These are phyloP conservation scores for Tylopilus cervinicoccineus DNA, from an alignment of 768 basidiomycete genomes.

Conservation along the genomic window DNA sequence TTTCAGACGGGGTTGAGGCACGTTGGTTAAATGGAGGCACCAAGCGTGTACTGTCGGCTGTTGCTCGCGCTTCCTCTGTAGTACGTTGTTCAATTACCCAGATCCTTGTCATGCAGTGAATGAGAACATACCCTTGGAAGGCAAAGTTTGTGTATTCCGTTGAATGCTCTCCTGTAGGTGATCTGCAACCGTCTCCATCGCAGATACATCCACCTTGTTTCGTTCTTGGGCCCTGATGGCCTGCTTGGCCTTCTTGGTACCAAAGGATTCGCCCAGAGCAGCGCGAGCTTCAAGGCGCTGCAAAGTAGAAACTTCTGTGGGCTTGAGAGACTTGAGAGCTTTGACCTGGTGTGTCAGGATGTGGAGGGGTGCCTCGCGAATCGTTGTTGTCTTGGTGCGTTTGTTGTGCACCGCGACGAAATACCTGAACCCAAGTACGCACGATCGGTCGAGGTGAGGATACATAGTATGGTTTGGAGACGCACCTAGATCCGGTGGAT, in stretches of 20 bases:
- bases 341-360: constrained; percentile 79
- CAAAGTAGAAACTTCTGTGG: constrained; percentile 46
- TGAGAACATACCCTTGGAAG: constrained; percentile 58
- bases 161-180: constrained; percentile 84
- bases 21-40: constrained; percentile 71
- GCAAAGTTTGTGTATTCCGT: constrained; percentile 62
- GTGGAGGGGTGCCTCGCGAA: constrained; percentile 66
- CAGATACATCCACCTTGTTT: constrained; percentile 83
- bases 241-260: constrained; percentile 90
- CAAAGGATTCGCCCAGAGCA: constrained; percentile 88
- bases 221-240: constrained; percentile 83
- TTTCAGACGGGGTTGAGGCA: constrained; percentile 66
- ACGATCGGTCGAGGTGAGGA: constrained; percentile 1
- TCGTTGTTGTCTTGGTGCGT: constrained; percentile 60
- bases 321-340: constrained; percentile 64
- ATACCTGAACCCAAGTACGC: constrained; percentile 48
- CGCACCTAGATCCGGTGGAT: constrained; percentile 67
- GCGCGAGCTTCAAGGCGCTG: constrained; percentile 60
- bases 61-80: constrained; percentile 64
- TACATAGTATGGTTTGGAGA: constrained; percentile 6
- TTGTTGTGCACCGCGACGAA: constrained; percentile 81
- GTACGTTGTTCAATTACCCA: background rate
- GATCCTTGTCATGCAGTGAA: background rate
- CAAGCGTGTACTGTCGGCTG: constrained; percentile 59
- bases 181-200: constrained; percentile 80